A percentile compares a stretch with the other conserved stretches of the same genome.
Conservation (phyloP, 116 monocot genomes). For the Cymodocea nodosa region DNA sequence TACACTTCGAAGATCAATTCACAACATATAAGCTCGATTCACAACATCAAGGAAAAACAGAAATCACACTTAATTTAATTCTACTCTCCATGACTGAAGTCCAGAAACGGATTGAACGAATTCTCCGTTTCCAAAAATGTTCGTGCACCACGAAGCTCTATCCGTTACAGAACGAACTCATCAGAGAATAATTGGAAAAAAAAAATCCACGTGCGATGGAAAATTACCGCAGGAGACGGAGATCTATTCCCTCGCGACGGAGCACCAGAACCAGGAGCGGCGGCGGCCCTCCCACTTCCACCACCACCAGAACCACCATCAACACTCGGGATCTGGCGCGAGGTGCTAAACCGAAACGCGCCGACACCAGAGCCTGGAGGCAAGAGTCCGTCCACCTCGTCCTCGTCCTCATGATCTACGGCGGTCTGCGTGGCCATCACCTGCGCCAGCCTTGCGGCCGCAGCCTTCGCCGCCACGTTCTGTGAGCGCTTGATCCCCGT, state of each 20-base stretch:
- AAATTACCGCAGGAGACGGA: slow-evolving; percentile 63
- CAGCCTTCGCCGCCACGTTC: slow-evolving; percentile 76
- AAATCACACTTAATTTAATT: no score
- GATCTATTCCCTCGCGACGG: slow-evolving; percentile 30
- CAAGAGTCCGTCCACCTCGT: slow-evolving; percentile 15
- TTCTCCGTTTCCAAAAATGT: no score
- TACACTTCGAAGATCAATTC: no score
- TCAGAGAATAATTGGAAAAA: not conserved
- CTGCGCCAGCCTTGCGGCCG: slow-evolving; percentile 74
- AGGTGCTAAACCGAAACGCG: slow-evolving; percentile 13
- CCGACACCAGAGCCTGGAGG: not conserved
- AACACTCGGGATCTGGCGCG: not conserved
- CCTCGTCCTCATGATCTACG: slow-evolving; percentile 37
- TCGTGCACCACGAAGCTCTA: no score
- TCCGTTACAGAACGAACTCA: no score
- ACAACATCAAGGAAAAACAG: no score
- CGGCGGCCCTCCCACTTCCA: slow-evolving; percentile 1
- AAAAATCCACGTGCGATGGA: not conserved
- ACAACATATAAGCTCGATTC: no score
- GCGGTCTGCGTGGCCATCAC: slow-evolving; percentile 77
- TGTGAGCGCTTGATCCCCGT: slow-evolving; percentile 47
- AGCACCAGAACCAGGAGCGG: not conserved
- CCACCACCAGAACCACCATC: slow-evolving; percentile 2
- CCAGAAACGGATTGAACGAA: no score
- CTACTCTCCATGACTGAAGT: no score